Base-by-base conservation (phyloP, 768 basidiomycete species). In the Phlebiopsis gigantea region DNA sequence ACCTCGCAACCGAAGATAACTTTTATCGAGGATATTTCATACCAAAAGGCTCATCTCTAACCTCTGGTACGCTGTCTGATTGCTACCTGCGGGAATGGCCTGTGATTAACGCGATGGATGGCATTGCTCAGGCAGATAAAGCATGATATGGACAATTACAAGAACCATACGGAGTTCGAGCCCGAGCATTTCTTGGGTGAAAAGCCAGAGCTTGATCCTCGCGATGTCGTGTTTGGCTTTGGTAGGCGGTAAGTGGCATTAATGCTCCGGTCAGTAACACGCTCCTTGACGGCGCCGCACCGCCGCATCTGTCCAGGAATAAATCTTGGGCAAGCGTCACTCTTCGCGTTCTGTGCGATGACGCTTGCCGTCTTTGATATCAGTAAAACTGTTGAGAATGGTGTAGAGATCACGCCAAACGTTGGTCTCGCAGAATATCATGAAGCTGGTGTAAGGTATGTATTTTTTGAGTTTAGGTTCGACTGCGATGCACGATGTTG, bases 331-430 rank as follows among this genome's bases (percentile, higher is more conserved):
- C 66, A 72, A 42, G 59, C 59, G 2, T 66, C 66, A 3, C 47
- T 72, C n/a, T 74, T 63, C 56, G 43, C 70, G 30, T 43, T 62
- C 1, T 56, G 62, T 45, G 71, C 69, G 3, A 69, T 66, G 65
- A 57, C 66, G 7, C 68, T 72, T n/a, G 65, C 72, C 2, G 62
- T 57, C 12, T 72, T 69, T 56, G 57, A 67, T 26, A 63, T 73
- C 31, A 39, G 55, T n/a, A 69, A 71, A 56, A 47, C 62, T n/a
- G 51, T 69, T 17, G 69, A 64, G 44, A 61, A 66, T 47, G 69
- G 69, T 8, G 21, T 47, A 46, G 63, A 61, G 9, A 43, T 72
- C 30, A 66, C 68, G 51, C 68, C 68, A 6, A 44, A 26, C 1
- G 54, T 57, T 15, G 64, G 63, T 39, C 12, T 12, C 34, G 17